Base-by-base conservation (phyloP, 2,329 filamentous ascomycete species). In the Neofusicoccum kwambonambiense region DNA sequence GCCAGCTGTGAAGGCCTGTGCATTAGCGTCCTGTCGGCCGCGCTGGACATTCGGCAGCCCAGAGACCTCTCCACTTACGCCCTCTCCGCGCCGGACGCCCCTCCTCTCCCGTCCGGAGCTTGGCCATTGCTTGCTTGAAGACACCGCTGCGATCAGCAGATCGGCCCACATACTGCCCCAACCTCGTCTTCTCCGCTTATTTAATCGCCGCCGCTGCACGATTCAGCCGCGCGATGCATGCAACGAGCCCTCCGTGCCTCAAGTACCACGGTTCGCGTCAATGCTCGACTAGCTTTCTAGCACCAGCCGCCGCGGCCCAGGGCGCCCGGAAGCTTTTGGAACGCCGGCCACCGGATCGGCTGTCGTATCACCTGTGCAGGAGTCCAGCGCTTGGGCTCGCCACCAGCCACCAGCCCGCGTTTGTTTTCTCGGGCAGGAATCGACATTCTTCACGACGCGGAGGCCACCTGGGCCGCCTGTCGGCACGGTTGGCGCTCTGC, bases 371-470 rank as follows among this genome's bases (percentile, higher is more conserved):
- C 51, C 45, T 12, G 17, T 17, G 17, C 8, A 45, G 42, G 42
- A 45, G 42, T 45, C 42, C 27, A 11, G 15, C 34, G 51, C 51
- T 56, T 56, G 37, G 37, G 35, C 52, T 56, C 52, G 52, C 52
- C 52, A 56, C 52, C 52, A 56, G 52, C 52, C 50, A 15, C n/a
- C 50, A n/a, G 3, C 31, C 39, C 39, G 31, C 52, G 52, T 56
- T 58, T 58, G 39, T 58, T 58, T 44, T 19, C 39, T 31, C 19
- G 19, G 54, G 52, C 54, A 34, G 54, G 54, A 58, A 58, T 58
- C 52, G 54, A 19, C 54, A 44, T 58, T 58, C 54, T 58, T 58
- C 54, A 44, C 15, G 8, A 15, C 35, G 51, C 35, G 17, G 34
- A 17, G 17, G 35, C 51, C 17, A 15, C 12, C 37, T 27, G 17